Evolutionary conservation across 305 asterid species (phyloP).

Genomic region (Fraxinus baroniana): DNA sequence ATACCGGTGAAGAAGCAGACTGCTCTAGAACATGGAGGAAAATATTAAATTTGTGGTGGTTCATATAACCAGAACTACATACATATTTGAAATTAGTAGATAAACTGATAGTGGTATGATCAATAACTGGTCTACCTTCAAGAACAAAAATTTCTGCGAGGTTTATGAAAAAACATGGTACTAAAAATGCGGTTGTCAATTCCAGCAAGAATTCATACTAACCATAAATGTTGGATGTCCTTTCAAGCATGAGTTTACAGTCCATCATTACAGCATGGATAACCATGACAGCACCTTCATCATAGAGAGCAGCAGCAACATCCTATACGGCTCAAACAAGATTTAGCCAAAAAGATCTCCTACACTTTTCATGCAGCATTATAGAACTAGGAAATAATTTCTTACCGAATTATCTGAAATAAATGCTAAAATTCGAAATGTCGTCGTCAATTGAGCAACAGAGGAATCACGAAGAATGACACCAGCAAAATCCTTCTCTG

Average conservation of each 20-base stretch:
- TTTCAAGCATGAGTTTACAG: constrained; percentile 91
- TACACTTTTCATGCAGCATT: neutral
- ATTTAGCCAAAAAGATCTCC: constrained; percentile 28
- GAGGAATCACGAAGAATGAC: constrained; percentile 88
- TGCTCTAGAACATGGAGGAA: neutral
- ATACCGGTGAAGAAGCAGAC: neutral
- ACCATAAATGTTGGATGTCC: constrained; percentile 92
- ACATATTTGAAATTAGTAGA: neutral
- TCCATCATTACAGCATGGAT: constrained; percentile 88
- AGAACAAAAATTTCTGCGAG: constrained; percentile 5
- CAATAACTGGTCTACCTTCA: neutral
- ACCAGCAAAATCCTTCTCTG: constrained; percentile 92
- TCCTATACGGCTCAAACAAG: constrained; percentile 49
- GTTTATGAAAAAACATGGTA: neutral
- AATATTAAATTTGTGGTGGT: constrained; percentile 3
- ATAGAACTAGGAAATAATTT: constrained; percentile 14
- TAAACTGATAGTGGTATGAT: neutral
- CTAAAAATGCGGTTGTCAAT: constrained; percentile 4
- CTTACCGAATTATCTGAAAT: constrained; percentile 82
- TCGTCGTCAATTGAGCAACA: constrained; percentile 82
- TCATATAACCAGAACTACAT: neutral
- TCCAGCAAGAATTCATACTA: constrained; percentile 34
- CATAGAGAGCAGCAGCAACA: constrained; percentile 86
- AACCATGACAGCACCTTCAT: constrained; percentile 95
- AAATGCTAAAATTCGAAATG: constrained; percentile 86